These are phyloP conservation scores for Triangularia setosa DNA, from an alignment of 2,329 filamentous ascomycete genomes.

Conservation along the genomic window DNA sequence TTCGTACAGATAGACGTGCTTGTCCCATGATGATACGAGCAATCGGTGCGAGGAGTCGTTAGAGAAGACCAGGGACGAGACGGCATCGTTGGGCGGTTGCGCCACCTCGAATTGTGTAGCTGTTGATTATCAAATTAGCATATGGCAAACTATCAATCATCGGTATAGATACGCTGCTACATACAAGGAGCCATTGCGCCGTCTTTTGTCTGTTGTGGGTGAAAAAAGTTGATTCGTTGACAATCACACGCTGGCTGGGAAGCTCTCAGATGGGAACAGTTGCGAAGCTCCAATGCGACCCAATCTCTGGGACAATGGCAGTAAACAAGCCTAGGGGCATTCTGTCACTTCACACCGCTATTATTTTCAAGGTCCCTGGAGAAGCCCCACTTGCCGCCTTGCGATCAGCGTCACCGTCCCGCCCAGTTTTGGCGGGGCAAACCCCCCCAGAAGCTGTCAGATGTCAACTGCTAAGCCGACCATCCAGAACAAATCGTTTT, in stretches of 20 bases:
- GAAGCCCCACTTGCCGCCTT: background rate
- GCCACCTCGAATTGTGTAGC: slow-evolving; percentile 77
- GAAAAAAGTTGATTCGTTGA: background rate
- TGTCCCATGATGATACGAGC: slow-evolving; percentile 94
- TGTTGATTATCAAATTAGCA: slow-evolving; percentile 28
- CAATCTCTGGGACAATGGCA: slow-evolving; percentile 14
- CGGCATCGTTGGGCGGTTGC: slow-evolving; percentile 78
- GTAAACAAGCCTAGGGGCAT: slow-evolving; percentile 23
- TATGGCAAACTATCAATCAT: background rate
- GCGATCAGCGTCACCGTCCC: background rate
- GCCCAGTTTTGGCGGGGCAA: background rate
- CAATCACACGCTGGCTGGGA: slow-evolving; percentile 1
- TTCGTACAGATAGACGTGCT: slow-evolving; percentile 86
- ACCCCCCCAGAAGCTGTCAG: background rate
- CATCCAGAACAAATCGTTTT: background rate
- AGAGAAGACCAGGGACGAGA: slow-evolving; percentile 84
- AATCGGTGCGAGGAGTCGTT: slow-evolving; percentile 63
- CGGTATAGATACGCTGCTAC: slow-evolving; percentile 8
- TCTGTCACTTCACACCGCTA: slow-evolving; percentile 16
- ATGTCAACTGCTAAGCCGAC: background rate
- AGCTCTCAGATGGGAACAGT: slow-evolving; percentile 2
- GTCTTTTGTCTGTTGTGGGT: background rate
- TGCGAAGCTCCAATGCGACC: slow-evolving; percentile 6
- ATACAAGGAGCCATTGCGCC: slow-evolving; percentile 41
- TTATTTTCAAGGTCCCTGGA: background rate